Conservation (phyloP, 108 stramenopile species). For the Aurantiochytrium sp. region DNA sequence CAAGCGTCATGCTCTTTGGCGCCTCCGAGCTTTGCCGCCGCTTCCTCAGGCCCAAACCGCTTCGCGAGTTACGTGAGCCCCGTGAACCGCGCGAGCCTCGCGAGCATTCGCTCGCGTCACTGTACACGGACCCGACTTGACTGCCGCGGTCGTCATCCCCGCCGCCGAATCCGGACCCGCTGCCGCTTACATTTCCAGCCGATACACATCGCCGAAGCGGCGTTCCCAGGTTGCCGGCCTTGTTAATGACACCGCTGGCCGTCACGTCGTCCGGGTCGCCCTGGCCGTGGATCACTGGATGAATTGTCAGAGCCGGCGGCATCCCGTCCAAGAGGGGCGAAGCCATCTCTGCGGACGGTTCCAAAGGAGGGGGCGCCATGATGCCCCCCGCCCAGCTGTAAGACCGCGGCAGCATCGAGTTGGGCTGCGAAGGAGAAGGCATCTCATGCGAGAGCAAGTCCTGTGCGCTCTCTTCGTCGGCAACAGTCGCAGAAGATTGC, state of each 20-base stretch:
- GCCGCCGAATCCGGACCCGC: no score
- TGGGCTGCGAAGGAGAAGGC: background rate
- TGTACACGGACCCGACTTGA: background rate
- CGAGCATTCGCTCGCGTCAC: background rate
- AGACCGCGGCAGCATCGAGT: background rate
- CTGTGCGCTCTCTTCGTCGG: background rate
- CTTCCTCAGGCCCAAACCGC: background rate
- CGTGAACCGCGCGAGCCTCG: background rate
- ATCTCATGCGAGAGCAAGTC: background rate
- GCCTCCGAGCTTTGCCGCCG: background rate
- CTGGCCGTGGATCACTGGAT: background rate
- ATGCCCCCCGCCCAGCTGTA: background rate
- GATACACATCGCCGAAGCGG: no score
- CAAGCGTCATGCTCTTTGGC: background rate
- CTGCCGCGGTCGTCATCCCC: no score
- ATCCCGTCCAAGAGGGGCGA: background rate
- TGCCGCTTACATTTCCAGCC: no score
- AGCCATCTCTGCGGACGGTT: no score
- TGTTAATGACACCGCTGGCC: no score
- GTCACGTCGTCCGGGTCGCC: no score
- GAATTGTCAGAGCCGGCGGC: background rate
- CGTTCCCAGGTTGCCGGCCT: no score
- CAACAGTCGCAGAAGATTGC: background rate
- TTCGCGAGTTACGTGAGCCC: background rate
- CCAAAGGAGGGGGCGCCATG: background rate